Evolutionary conservation across 179 eudicot genomes (phyloP).

Genomic region (Silene noctiflora): DNA sequence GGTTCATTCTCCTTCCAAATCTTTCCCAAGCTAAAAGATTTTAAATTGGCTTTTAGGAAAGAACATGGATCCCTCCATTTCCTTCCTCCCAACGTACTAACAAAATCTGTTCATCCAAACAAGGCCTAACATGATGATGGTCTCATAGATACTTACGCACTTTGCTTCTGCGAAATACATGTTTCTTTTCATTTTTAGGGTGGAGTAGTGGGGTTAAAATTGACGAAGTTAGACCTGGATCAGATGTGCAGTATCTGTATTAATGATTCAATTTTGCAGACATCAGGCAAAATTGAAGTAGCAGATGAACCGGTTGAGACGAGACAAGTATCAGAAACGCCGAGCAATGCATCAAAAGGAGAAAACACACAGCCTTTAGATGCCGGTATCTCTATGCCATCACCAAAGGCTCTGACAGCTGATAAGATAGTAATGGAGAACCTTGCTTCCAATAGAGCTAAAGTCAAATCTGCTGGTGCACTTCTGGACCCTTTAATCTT

Average conservation of each 20-base stretch:
- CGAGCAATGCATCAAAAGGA: slow-evolving; percentile 36
- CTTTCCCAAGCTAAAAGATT: background rate
- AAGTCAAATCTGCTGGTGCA: slow-evolving; percentile 27
- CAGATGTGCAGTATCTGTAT: background rate
- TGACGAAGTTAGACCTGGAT: background rate
- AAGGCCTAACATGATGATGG: background rate
- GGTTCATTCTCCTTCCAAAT: background rate
- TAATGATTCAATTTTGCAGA: slow-evolving; percentile 41
- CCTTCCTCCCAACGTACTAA: background rate
- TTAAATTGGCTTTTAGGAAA: background rate
- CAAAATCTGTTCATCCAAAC: background rate
- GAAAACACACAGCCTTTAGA: slow-evolving; percentile 36
- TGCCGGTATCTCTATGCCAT: slow-evolving; percentile 28
- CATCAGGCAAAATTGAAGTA: slow-evolving; percentile 56
- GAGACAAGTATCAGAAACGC: slow-evolving; percentile 47
- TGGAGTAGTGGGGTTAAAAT: background rate
- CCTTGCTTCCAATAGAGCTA: slow-evolving; percentile 29
- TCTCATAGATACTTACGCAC: background rate
- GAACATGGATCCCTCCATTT: background rate
- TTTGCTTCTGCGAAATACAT: background rate
- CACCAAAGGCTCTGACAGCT: slow-evolving; percentile 33
- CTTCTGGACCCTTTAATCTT: slow-evolving; percentile 36
- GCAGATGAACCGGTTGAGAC: slow-evolving; percentile 44
- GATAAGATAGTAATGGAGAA: slow-evolving; percentile 38
- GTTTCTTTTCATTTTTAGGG: background rate